Conservation (phyloP, 495 filamentous ascomycete genomes). For the Neurospora sublineolata region DNA sequence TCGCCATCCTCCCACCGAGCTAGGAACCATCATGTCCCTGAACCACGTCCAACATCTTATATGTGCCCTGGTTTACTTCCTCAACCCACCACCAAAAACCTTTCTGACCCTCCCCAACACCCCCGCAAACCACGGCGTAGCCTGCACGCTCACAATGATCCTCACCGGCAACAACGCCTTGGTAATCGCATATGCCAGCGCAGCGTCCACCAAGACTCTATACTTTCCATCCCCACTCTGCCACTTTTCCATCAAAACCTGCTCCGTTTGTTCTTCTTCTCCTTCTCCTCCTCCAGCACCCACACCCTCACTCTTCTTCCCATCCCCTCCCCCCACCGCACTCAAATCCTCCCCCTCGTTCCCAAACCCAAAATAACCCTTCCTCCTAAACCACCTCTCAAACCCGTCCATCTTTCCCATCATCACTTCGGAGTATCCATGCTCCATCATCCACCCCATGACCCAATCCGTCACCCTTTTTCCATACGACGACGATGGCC, state of each 20-base stretch:
- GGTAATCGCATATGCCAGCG: slow-evolving; percentile 77
- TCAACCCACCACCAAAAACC: neutral
- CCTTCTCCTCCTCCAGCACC: neutral
- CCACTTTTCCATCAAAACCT: slow-evolving; percentile 15
- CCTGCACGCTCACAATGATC: slow-evolving; percentile 69
- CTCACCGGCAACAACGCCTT: slow-evolving; percentile 73
- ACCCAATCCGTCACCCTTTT: neutral
- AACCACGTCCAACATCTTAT: neutral
- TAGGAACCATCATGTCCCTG: neutral
- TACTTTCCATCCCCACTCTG: slow-evolving; percentile 29
- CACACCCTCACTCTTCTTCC: slow-evolving; percentile 7
- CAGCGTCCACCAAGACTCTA: slow-evolving; percentile 54
- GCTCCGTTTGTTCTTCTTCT: neutral
- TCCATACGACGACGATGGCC: neutral
- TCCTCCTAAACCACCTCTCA: slow-evolving; percentile 31
- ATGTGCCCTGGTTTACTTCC: neutral
- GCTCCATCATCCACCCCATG: slow-evolving; percentile 31
- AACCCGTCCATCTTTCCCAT: slow-evolving; percentile 35
- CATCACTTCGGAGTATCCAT: slow-evolving; percentile 20
- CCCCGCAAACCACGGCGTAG: slow-evolving; percentile 88
- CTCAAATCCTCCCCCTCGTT: slow-evolving; percentile 5
- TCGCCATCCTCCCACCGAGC: neutral
- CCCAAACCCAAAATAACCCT: slow-evolving; percentile 37
- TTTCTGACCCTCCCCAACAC: slow-evolving; percentile 22
- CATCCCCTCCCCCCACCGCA: slow-evolving; percentile 4